A percentile compares a stretch with the other conserved stretches of the same genome.
Evolutionary conservation across 78 protist genomes (phyloP).

Genomic region (Dictyostelium citrinum): DNA sequence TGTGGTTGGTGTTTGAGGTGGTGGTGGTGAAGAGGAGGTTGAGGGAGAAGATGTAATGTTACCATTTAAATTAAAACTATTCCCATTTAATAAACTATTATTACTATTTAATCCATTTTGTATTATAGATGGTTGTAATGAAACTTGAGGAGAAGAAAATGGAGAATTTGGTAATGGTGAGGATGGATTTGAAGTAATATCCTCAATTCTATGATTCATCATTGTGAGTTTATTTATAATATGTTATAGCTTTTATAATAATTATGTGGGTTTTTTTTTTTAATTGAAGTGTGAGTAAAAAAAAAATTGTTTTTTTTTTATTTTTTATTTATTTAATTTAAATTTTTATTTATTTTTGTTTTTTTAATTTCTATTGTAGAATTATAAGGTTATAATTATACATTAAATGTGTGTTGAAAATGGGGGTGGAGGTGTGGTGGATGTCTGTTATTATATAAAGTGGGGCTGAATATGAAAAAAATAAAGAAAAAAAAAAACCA

Average conservation of each 20-base stretch:
- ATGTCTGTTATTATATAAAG: no score
- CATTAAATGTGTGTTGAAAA: not conserved
- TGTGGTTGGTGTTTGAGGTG: not conserved
- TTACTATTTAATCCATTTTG: not conserved
- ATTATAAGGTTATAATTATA: not conserved
- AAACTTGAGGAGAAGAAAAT: not conserved
- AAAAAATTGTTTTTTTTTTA: not conserved
- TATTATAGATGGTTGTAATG: slow-evolving; percentile 2
- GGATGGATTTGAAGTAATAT: not conserved
- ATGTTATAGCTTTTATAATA: not conserved
- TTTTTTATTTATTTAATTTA: not conserved
- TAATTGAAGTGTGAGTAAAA: not conserved
- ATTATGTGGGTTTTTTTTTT: not conserved
- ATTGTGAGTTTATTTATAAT: not conserved
- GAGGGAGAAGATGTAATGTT: not conserved
- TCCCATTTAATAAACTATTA: not conserved
- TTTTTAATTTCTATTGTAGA: not conserved
- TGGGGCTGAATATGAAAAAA: not conserved
- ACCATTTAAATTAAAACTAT: not conserved
- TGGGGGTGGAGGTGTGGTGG: not conserved
- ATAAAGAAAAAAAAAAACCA: not conserved
- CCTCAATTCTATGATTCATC: not conserved
- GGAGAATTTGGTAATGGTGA: not conserved
- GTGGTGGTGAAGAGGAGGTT: not conserved
- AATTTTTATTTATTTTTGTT: not conserved